A percentile compares a stretch with the other conserved stretches of the same genome.
These are phyloP conservation scores for Castanea sativa DNA, from an alignment of 306 rosid species.

Conservation along the genomic window DNA sequence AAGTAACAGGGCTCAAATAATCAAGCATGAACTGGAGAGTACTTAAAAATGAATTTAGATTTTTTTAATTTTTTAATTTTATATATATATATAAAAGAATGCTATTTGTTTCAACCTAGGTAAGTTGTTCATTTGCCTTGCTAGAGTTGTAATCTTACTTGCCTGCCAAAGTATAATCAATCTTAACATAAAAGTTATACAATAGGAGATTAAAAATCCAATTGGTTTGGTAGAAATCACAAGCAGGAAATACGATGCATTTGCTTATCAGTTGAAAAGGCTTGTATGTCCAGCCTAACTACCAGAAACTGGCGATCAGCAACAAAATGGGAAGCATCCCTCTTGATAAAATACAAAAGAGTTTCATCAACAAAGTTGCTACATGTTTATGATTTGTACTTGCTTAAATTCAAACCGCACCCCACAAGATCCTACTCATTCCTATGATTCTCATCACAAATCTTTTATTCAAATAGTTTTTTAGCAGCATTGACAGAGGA, in stretches of 20 bases:
- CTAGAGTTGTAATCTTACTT: not conserved
- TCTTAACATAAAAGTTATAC: not conserved
- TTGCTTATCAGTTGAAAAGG: not conserved
- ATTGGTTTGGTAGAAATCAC: not conserved
- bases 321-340: not conserved
- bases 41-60: not conserved
- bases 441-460: not conserved
- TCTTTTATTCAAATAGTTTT: not conserved
- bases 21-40: not conserved
- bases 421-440: not conserved
- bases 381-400: not conserved
- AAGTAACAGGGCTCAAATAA: not conserved
- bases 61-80: not conserved
- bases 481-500: not conserved
- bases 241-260: not conserved
- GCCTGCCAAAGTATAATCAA: too few relatives aligned
- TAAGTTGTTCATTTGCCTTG: not conserved
- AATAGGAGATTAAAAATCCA: not conserved
- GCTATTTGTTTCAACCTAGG: not conserved
- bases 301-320: not conserved
- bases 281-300: not conserved
- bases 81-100: not conserved
- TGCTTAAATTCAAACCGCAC: not conserved
- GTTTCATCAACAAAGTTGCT: not conserved
- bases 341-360: not conserved